phyloP scores from a whole-genome alignment of 2,329 filamentous ascomycete genomes.

The Paecilomyces sp. region DNA sequence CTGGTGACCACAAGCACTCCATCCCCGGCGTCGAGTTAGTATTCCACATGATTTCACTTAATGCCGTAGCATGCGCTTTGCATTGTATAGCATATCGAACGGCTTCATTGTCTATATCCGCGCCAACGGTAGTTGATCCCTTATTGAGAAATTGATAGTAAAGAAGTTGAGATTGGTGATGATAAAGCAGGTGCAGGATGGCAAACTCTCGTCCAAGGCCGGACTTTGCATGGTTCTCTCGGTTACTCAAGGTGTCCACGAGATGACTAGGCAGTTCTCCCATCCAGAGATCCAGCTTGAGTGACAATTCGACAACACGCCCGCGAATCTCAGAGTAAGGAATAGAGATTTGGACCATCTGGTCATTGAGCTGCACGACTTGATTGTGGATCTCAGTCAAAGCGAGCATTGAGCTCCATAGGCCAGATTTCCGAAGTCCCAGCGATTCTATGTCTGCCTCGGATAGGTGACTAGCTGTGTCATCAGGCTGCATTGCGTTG shows the following conservation, averaged over 20 bases:
- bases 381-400: neutral
- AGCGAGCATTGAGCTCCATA: neutral
- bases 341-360: neutral
- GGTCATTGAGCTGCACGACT: neutral
- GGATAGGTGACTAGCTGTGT: neutral
- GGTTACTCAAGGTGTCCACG: neutral
- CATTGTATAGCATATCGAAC: conserved; percentile 31
- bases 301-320: neutral
- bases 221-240: neutral
- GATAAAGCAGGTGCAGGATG: conserved; percentile 19
- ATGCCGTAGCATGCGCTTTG: conserved; percentile 31
- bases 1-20: conserved; percentile 38
- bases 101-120: conserved; percentile 1
- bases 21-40: conserved; percentile 30
- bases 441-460: neutral
- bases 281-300: neutral
- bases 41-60: conserved; percentile 36
- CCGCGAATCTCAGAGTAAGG: neutral
- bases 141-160: conserved; percentile 40
- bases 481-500: neutral
- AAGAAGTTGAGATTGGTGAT: conserved; percentile 41
- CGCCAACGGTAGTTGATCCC: neutral
- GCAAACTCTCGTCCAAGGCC: neutral
- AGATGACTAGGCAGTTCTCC: neutral
- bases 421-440: neutral